Percentiles rank a stretch among this genome's conserved stretches.
These are phyloP conservation scores for Citrullus mucosospermus DNA, from an alignment of 306 rosid species.

Conservation along the genomic window DNA sequence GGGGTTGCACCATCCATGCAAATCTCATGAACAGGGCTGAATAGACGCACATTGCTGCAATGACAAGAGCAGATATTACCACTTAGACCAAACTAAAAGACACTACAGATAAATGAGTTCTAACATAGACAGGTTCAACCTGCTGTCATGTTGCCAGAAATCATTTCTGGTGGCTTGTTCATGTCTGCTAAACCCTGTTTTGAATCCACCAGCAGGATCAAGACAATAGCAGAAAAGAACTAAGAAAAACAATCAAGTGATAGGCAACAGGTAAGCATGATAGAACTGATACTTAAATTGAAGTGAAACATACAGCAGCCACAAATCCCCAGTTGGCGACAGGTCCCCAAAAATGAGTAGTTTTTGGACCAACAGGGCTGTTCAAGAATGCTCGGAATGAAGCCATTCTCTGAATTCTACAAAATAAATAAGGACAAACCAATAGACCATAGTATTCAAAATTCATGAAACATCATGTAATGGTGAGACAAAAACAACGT, in stretches of 20 bases:
- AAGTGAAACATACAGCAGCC: slow-evolving; percentile 60
- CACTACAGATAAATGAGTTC: not conserved
- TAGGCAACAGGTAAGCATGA: not conserved
- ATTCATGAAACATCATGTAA: not conserved
- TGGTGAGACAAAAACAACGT: not conserved
- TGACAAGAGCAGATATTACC: not conserved
- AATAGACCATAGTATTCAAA: not conserved
- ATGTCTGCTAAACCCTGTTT: slow-evolving; percentile 79
- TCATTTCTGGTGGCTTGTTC: slow-evolving; percentile 88
- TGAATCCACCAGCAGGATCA: slow-evolving; percentile 2
- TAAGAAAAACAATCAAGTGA: not conserved
- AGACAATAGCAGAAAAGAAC: not conserved
- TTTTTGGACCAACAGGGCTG: slow-evolving; percentile 93
- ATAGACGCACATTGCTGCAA: slow-evolving; percentile 65
- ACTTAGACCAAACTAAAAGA: not conserved
- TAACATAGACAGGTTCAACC: slow-evolving; percentile 1
- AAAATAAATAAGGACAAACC: not conserved
- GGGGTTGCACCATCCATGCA: slow-evolving; percentile 72
- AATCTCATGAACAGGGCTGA: slow-evolving; percentile 68
- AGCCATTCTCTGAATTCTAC: slow-evolving; percentile 29
- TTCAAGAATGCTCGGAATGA: slow-evolving; percentile 76
- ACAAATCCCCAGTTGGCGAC: slow-evolving; percentile 98
- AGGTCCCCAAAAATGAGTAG: slow-evolving; percentile 98
- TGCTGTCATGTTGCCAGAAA: slow-evolving; percentile 71
- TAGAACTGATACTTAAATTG: not conserved